Evolutionary conservation across 306 rosid species (phyloP).

Genomic region (Glycine soja): DNA sequence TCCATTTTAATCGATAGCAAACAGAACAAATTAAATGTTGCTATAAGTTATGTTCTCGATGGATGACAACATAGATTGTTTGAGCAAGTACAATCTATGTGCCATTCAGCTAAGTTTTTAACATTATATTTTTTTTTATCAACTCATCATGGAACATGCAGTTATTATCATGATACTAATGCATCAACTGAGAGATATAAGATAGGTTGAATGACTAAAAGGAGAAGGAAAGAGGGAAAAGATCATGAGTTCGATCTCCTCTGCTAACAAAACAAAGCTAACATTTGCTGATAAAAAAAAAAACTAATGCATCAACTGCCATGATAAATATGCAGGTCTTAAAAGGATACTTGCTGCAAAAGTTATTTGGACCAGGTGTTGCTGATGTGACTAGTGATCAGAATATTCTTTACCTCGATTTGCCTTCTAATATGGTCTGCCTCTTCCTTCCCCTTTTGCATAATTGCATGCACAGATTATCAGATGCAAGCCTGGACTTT

Average conservation of each 20-base stretch:
- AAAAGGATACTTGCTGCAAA: conserved; percentile 74
- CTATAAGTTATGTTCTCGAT: background rate
- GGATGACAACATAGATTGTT: background rate
- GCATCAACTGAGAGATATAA: too few relatives aligned
- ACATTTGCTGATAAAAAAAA: too few relatives aligned
- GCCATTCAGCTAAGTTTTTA: background rate
- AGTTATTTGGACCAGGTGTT: conserved; percentile 72
- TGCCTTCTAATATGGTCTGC: conserved; percentile 90
- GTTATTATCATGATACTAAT: background rate
- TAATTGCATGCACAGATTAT: background rate
- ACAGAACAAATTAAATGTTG: background rate
- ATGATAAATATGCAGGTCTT: conserved; percentile 59
- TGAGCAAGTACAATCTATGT: background rate
- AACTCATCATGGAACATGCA: background rate
- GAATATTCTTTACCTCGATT: conserved; percentile 70
- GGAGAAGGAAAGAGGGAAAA: too few relatives aligned
- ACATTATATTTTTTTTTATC: background rate
- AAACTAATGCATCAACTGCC: conserved; percentile 27
- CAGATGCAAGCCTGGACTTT: background rate
- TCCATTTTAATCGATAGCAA: background rate
- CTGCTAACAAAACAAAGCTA: too few relatives aligned
- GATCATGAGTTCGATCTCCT: too few relatives aligned
- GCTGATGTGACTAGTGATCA: conserved; percentile 64
- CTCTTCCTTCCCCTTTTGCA: background rate
- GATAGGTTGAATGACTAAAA: too few relatives aligned